phyloP scores from a whole-genome alignment of 83 land plant species.

The Thuja plicata region DNA sequence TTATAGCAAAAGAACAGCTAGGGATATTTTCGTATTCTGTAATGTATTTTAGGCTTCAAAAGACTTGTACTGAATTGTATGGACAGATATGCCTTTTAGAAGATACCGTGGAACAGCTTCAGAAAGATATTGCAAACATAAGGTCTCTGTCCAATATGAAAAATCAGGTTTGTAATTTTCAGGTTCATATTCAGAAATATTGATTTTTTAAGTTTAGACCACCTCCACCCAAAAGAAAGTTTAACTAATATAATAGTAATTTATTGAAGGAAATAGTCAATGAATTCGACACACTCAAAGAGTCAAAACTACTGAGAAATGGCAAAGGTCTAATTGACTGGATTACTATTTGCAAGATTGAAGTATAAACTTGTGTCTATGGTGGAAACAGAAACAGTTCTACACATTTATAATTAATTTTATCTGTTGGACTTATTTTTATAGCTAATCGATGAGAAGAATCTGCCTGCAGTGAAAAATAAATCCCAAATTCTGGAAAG shows the following conservation, averaged over 20 bases:
- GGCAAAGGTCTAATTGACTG: background rate
- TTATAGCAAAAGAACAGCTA: background rate
- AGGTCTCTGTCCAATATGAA: background rate
- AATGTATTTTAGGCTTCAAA: background rate
- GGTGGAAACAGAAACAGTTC: background rate
- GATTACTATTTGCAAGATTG: background rate
- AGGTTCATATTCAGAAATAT: background rate
- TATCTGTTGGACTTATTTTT: background rate
- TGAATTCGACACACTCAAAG: background rate
- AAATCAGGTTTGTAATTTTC: background rate
- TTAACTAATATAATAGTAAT: background rate
- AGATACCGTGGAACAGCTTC: slow-evolving; percentile 6
- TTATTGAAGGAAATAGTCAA: background rate
- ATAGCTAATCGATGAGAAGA: background rate
- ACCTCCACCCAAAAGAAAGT: background rate
- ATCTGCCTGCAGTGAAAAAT: background rate
- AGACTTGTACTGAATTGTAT: background rate
- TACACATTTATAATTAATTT: background rate
- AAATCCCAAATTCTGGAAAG: background rate
- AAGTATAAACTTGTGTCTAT: background rate
- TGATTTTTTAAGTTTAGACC: background rate
- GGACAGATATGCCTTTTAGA: slow-evolving; percentile 4
- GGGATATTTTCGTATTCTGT: background rate
- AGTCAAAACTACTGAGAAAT: background rate
- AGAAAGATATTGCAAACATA: background rate